Base-by-base conservation (phyloP, 2,329 filamentous ascomycete genomes). In the Ophiostoma perfectum region DNA sequence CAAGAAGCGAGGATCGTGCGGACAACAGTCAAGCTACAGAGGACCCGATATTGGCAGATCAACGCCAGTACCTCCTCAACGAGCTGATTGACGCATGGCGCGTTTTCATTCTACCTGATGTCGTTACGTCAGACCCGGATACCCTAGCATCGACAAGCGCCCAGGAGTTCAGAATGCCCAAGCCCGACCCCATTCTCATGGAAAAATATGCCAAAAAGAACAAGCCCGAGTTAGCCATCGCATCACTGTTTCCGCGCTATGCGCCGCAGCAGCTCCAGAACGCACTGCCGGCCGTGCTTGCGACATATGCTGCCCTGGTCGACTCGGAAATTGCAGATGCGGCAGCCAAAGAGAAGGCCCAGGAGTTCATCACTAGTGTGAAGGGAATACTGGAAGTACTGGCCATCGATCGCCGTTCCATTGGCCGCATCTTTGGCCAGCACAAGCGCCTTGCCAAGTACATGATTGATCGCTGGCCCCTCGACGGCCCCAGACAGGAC, bases 51-150 rank as follows among this genome's bases (percentile, higher is more conserved):
- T 2, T 11, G 4, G 18, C 27, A 27, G 38, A 42, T 4, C 49
- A 60, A 11, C 49, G 27, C 9, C 41, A 60, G 71, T 72, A 72
- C 9, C 75, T 81, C 68, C 71, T 81, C 2, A 71, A 72, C 18
- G 80, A 81, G 70, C 75, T 82, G 3, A 72, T 81, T 16, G 76
- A 78, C 36, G 75, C 79, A 16, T 82, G 80, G 80, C 77, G 78
- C 58, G 70, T 78, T 12, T 75, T 81, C 67, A 76, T 76, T 41
- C 70, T 77, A 18, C 77, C 78, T n/a, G 70, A 72, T 44, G 55
- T 72, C 6, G 67, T 71, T 14, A 65, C 70, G 14, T 55, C 68
- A 5, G 69, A 73, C 64, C 18, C 42, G 27, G 66, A 52, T 5
- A 68, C 66, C 5, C 68, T 70, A 27, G 66, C 38, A 6, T 38